Base-by-base conservation (phyloP, 192 early-diverging fungal species). In the Physocladia obscura region DNA sequence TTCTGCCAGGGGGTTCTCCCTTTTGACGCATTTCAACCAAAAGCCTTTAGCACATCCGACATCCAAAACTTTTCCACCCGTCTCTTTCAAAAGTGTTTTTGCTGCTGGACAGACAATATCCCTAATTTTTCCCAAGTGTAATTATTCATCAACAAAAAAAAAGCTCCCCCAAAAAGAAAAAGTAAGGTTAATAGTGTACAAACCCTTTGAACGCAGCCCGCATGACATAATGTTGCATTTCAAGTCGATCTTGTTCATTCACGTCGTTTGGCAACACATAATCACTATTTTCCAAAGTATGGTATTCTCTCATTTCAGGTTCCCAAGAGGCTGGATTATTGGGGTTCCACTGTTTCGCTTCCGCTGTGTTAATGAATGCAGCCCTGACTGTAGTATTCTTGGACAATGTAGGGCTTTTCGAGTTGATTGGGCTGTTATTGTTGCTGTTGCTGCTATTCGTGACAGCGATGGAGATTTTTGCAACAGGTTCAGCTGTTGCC, bases 1-100 rank as follows among this genome's bases (percentile, higher is more conserved):
- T 24, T 59, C 57, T 1, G 57, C 29, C 19, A 35, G 15, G 30
- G 34, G 2, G 57, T 36, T n/a, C 17, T 26, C 19, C 30, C 8
- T 15, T n/a, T 35, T 29, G 34, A 59, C 57, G 24, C 24, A 1
- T 17, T 68, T 49, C 54, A 57, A 2, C 65, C 65, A 68, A 11
- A 49, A 34, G 4, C 65, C 65, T 24, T 37, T 57, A 15, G 65
- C 65, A 30, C 65, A 68, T 26, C 65, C 65, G 1, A 68, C 65
- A 40, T 68, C 65, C 19, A 68, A 38, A 1, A 68, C 54, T 30
- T 68, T 68, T 11, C 36, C 24, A 15, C 48, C 24, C 11, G 37
- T 11, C 4, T 32, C 29, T 30, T 50, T 49, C 8, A 65, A n/a
- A 3, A 30, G 3, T 4, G 8, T 29, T 17, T 40, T 15, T 4